Base-by-base conservation (phyloP, 192 early-diverging fungal genomes). In the Helicostylum pulchrum region DNA sequence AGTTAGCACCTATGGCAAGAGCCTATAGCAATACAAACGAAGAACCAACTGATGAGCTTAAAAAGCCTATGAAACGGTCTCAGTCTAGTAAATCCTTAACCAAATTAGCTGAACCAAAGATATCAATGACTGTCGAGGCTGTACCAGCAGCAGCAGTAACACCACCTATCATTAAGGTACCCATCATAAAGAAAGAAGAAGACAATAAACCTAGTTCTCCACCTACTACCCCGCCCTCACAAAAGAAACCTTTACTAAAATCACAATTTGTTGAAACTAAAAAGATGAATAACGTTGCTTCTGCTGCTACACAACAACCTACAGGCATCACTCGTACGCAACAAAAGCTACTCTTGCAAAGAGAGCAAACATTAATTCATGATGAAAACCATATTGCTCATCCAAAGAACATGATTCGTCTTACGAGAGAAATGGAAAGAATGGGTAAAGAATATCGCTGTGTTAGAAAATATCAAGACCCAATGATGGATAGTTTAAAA, bases 331-430 rank as follows among this genome's bases (percentile, higher is more conserved):
- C 78, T 30, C 78, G 78, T 62, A 77, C 75, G 14, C 78, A 79
- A 49, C 75, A 79, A 52, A 79, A 79, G 34, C 39, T 77, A 2
- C 50, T 74, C 39, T 47, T 79, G n/a, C 75, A 77, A 53, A 53
- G 76, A 44, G 66, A 78, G 36, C 62, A 71, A 53, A 76, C 64
- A 52, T 34, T 76, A 20, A 65, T 57, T 5, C 53, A 72, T 46
- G 74, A 78, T 44, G 77, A 75, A 56, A 73, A 68, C 46, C 60
- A 61, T 50, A 44, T 67, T 2, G 54, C 45, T 43, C 68, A 78
- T 48, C 73, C 68, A 11, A 70, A 62, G 11, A 78, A 72, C 61
- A 68, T 64, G 65, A 20, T 59, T 34, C 61, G 57, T 17, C 42
- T 66, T 21, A 73, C 59, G 2, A 64, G 62, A 54, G 75, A 62